These are phyloP conservation scores for Fusarium gaditjirri DNA, from an alignment of 2,329 filamentous ascomycete genomes.

Conservation along the genomic window DNA sequence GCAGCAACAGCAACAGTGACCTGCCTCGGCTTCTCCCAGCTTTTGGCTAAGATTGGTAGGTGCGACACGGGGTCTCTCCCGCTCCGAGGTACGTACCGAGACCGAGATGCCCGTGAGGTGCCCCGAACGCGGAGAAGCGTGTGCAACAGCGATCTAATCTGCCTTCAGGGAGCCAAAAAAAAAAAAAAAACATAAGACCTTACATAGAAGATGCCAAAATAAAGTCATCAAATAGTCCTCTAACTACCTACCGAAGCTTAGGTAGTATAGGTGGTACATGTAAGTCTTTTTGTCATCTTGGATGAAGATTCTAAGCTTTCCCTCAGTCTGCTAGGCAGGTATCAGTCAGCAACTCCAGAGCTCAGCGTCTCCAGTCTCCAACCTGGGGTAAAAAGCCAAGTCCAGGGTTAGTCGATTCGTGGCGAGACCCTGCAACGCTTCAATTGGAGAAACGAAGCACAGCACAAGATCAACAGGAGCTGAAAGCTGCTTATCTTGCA, in stretches of 20 bases:
- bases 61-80: conserved; percentile 18
- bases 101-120: conserved; percentile 9
- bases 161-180: neutral
- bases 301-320: neutral
- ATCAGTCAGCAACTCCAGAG: conserved; percentile 1
- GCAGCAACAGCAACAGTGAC: conserved; percentile 15
- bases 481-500: conserved; percentile 2
- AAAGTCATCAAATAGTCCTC: neutral
- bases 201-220: neutral
- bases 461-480: conserved; percentile 9
- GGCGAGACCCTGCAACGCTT: conserved; percentile 11
- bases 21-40: conserved; percentile 38
- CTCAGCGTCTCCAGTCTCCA: neutral
- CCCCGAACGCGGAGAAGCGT: conserved; percentile 9
- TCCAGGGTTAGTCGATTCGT: conserved; percentile 1
- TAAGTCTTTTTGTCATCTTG: neutral
- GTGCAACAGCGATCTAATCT: neutral
- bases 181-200: neutral
- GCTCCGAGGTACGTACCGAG: conserved; percentile 31
- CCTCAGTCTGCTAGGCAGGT: neutral
- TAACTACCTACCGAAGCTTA: too few relatives aligned
- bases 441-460: conserved; percentile 15
- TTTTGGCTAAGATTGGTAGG: conserved; percentile 13
- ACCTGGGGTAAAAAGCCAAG: conserved; percentile 31
- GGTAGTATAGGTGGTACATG: neutral